A percentile compares a stretch with the other conserved stretches of the same genome.
These are phyloP conservation scores for Saccharomycopsis vini DNA, from an alignment of 805 yeast genomes.

Conservation along the genomic window DNA sequence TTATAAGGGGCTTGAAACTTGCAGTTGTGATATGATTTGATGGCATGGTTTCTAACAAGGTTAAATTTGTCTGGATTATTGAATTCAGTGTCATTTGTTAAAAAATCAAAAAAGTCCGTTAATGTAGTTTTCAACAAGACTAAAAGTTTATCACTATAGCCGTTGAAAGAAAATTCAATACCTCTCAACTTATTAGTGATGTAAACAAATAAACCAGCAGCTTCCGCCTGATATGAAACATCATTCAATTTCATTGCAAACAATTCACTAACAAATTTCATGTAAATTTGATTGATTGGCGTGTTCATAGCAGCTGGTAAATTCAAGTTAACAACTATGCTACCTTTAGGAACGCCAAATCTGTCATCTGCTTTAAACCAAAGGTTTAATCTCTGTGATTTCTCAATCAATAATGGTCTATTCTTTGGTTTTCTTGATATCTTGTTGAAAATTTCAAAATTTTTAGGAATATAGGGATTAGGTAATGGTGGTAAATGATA, in stretches of 20 bases:
- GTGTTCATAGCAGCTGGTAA: conserved; percentile 54
- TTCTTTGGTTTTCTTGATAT: conserved; percentile 21
- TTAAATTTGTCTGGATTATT: conserved; percentile 44
- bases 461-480: conserved; percentile 77
- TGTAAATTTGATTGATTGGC: conserved; percentile 47
- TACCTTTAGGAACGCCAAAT: conserved; percentile 82
- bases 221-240: conserved; percentile 70
- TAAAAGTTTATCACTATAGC: conserved; percentile 76
- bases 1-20: conserved; percentile 69
- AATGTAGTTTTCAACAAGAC: conserved; percentile 54
- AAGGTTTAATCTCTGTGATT: conserved; percentile 39
- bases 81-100: conserved; percentile 11
- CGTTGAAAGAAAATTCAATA: conserved; percentile 54
- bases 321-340: conserved; percentile 54
- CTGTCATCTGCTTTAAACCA: conserved; percentile 92
- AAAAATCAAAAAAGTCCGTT: conserved; percentile 33
- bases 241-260: conserved; percentile 71
- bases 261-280: conserved; percentile 59
- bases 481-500: conserved; percentile 43
- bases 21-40: conserved; percentile 57
- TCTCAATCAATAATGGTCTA: conserved; percentile 54
- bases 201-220: conserved; percentile 63
- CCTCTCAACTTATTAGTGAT: conserved; percentile 63
- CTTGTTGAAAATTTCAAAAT: conserved; percentile 52
- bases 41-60: conserved; percentile 52